Conservation (phyloP, 768 basidiomycete species). For the Ephemerocybe angulata region DNA sequence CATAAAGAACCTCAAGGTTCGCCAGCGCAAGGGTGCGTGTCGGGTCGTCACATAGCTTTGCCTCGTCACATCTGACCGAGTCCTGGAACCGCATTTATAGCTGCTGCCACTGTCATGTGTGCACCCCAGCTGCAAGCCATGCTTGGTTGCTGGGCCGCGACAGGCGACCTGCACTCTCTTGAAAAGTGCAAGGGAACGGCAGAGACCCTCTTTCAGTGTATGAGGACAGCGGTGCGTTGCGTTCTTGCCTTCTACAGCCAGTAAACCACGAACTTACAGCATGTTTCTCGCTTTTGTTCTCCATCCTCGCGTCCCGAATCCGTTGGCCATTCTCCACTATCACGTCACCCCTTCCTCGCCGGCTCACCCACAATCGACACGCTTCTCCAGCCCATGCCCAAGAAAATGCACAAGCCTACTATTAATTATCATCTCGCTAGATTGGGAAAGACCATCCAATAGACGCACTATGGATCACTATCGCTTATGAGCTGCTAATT, state of each 20-base stretch:
- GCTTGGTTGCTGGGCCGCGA: slow-evolving; percentile 86
- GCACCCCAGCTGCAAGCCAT: slow-evolving; percentile 67
- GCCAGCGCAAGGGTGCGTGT: slow-evolving; percentile 65
- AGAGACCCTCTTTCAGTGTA: slow-evolving; percentile 68
- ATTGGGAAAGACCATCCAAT: slow-evolving; percentile 71
- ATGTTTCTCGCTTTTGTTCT: slow-evolving; percentile 1
- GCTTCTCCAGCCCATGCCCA: slow-evolving; percentile 54
- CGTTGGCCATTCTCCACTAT: background rate
- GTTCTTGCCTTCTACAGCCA: background rate
- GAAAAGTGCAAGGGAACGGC: slow-evolving; percentile 57
- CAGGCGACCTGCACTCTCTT: slow-evolving; percentile 54
- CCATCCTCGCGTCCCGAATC: background rate
- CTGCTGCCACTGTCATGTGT: slow-evolving; percentile 51
- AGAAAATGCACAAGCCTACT: slow-evolving; percentile 65
- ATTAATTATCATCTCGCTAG: slow-evolving; percentile 91
- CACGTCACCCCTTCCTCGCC: background rate
- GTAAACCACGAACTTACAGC: slow-evolving; percentile 5
- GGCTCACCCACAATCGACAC: background rate
- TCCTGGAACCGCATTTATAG: slow-evolving; percentile 25
- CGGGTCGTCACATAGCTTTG: background rate
- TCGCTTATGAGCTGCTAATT: background rate
- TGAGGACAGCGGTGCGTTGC: slow-evolving; percentile 79
- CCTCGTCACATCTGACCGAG: background rate
- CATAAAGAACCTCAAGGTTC: slow-evolving; percentile 77
- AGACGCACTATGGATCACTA: slow-evolving; percentile 22